Evolutionary conservation across 2,329 filamentous ascomycete species (phyloP).

Genomic region (Monosporascus ibericus): DNA sequence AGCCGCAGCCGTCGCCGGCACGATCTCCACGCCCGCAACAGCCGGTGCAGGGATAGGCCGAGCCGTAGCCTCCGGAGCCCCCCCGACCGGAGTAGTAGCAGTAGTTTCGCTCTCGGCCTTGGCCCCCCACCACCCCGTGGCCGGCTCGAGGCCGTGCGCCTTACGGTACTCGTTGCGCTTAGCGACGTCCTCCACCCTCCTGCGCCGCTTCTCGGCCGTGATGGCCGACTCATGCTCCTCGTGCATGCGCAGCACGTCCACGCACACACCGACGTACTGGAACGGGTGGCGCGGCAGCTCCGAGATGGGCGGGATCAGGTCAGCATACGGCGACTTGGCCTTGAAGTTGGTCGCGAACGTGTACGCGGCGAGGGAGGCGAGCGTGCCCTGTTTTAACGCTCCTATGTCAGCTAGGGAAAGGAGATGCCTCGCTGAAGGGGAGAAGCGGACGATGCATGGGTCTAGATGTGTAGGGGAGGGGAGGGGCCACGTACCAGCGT

Average conservation of each 20-base stretch:
- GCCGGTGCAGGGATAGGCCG: conserved; percentile 3
- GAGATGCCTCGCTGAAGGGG: not conserved
- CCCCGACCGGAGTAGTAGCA: not conserved
- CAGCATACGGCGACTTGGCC: conserved; percentile 68
- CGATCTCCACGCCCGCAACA: conserved; percentile 10
- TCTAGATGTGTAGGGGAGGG: not conserved
- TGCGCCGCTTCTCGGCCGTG: conserved; percentile 65
- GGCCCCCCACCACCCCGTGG: conserved; percentile 16
- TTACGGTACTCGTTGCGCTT: conserved; percentile 83
- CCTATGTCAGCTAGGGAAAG: too few species aligned
- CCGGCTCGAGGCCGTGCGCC: conserved; percentile 69
- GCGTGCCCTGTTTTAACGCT: conserved; percentile 45
- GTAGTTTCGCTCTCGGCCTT: conserved; percentile 14
- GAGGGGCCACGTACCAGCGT: conserved; percentile 58
- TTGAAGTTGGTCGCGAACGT: conserved; percentile 77
- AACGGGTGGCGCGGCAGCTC: conserved; percentile 66
- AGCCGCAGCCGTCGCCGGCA: conserved; percentile 12
- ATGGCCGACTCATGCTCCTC: conserved; percentile 62
- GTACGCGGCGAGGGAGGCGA: conserved; percentile 61
- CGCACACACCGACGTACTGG: conserved; percentile 55
- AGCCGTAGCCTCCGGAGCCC: conserved; percentile 14
- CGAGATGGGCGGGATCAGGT: conserved; percentile 68
- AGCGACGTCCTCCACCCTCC: conserved; percentile 75
- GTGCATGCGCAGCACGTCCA: conserved; percentile 72
- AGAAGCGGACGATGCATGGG: not conserved